Evolutionary conservation across 2,329 filamentous ascomycete species (phyloP).

Genomic region (Plectosphaerella sp.): DNA sequence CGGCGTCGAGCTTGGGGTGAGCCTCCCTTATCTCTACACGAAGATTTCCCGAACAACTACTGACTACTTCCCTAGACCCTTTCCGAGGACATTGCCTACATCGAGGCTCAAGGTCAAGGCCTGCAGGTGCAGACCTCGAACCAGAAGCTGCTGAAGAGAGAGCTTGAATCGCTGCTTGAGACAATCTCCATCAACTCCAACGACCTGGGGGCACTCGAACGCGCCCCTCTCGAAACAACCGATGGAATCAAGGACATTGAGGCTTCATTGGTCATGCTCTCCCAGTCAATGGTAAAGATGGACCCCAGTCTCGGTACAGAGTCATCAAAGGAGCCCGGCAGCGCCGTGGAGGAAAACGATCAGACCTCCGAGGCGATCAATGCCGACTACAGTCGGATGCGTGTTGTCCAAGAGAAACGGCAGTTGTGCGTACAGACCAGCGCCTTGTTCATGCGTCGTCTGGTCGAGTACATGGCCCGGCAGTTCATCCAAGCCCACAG

Average conservation of each 20-base stretch:
- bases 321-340: slow-evolving; percentile 44
- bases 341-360: slow-evolving; percentile 36
- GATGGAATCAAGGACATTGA: slow-evolving; percentile 76
- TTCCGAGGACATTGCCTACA: slow-evolving; percentile 93
- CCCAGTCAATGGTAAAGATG: slow-evolving; percentile 90
- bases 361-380: slow-evolving; percentile 49
- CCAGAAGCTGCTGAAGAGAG: slow-evolving; percentile 86
- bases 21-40: slow-evolving; percentile 21
- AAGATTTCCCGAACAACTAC: neutral
- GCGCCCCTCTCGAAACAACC: slow-evolving; percentile 67
- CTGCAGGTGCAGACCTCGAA: slow-evolving; percentile 96
- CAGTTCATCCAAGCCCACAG: slow-evolving; percentile 74
- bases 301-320: slow-evolving; percentile 69
- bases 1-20: slow-evolving; percentile 85
- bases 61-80: slow-evolving; percentile 61
- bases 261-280: slow-evolving; percentile 70
- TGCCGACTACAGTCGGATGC: slow-evolving; percentile 82
- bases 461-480: slow-evolving; percentile 76
- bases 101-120: slow-evolving; percentile 95
- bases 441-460: slow-evolving; percentile 68
- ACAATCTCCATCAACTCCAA: slow-evolving; percentile 81
- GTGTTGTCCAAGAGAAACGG: slow-evolving; percentile 90
- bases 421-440: slow-evolving; percentile 80
- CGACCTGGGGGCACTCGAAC: slow-evolving; percentile 69
- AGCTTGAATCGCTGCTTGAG: slow-evolving; percentile 82